A percentile compares a stretch with the other conserved stretches of the same genome.
Evolutionary conservation across 441 rosid species (phyloP).

Genomic region (Adansonia gregorii): DNA sequence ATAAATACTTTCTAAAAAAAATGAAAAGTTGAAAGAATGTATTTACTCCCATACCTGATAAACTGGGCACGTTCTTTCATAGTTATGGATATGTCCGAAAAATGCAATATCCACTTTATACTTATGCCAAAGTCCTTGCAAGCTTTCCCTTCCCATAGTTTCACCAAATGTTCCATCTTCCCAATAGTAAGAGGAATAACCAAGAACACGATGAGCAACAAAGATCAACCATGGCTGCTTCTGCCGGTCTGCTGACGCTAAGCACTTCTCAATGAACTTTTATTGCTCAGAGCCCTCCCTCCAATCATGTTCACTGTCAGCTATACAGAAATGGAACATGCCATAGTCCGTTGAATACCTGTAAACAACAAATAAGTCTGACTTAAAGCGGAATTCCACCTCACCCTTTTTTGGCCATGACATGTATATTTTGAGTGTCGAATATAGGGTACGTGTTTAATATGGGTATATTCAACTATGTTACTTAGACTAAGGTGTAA

Average conservation of each 20-base stretch:
- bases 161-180: not conserved
- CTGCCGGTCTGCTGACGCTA: constrained; percentile 6
- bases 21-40: too few relatives aligned
- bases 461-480: too few relatives aligned
- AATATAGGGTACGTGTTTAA: too few relatives aligned
- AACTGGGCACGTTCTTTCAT: constrained; percentile 15
- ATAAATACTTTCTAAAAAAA: not conserved
- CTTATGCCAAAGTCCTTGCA: constrained; percentile 19
- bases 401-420: not conserved
- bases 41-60: not conserved
- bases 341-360: constrained; percentile 15
- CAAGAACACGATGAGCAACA: constrained; percentile 16
- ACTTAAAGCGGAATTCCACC: not conserved
- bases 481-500: too few relatives aligned
- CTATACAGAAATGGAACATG: constrained; percentile 14
- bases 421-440: not conserved
- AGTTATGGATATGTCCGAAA: constrained; percentile 8
- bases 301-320: constrained; percentile 19
- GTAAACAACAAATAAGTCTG: not conserved
- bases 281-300: constrained; percentile 12
- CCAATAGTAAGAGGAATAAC: constrained; percentile 5
- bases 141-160: constrained; percentile 15
- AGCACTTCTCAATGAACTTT: constrained; percentile 7
- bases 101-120: not conserved
- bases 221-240: constrained; percentile 16